phyloP scores from a whole-genome alignment of 345 rosid genomes.

The Trapa bicornis region DNA sequence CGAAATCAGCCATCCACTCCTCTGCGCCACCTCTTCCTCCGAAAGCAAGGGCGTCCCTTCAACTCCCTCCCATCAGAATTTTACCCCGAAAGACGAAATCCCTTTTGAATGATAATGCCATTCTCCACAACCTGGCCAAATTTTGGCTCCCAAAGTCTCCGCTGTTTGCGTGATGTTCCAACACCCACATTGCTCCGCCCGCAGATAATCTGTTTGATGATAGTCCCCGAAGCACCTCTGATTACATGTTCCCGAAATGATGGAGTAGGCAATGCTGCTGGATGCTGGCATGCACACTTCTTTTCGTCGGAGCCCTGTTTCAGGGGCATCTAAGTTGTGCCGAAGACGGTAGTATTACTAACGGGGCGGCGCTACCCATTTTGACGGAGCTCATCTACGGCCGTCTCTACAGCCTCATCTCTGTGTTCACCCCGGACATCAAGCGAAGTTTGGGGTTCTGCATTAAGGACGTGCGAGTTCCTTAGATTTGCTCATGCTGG shows the following conservation, averaged over 20 bases:
- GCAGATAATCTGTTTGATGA: background rate
- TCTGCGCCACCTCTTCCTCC: conserved; percentile 4
- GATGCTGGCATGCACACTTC: background rate
- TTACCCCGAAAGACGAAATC: background rate
- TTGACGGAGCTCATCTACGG: conserved; percentile 21
- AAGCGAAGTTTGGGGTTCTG: conserved; percentile 38
- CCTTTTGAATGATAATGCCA: conserved; percentile 1
- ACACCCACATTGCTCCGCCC: background rate
- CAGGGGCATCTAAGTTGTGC: background rate
- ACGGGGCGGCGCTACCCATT: conserved; percentile 8
- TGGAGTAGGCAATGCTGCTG: conserved; percentile 1
- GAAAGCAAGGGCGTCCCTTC: conserved; percentile 1
- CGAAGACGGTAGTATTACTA: background rate
- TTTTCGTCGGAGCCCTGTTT: conserved; percentile 4
- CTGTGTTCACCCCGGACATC: conserved; percentile 29
- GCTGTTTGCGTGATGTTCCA: background rate
- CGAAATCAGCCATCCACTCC: conserved; percentile 1
- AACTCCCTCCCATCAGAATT: background rate
- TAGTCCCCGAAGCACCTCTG: background rate
- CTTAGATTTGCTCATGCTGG: no score
- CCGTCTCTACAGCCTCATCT: conserved; percentile 43
- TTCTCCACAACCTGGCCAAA: background rate
- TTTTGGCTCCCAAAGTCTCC: background rate
- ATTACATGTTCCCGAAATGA: background rate
- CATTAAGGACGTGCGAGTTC: conserved; percentile 58